These are phyloP conservation scores for Meira miltonrushii DNA, from an alignment of 1,284 basidiomycete genomes.

Conservation along the genomic window DNA sequence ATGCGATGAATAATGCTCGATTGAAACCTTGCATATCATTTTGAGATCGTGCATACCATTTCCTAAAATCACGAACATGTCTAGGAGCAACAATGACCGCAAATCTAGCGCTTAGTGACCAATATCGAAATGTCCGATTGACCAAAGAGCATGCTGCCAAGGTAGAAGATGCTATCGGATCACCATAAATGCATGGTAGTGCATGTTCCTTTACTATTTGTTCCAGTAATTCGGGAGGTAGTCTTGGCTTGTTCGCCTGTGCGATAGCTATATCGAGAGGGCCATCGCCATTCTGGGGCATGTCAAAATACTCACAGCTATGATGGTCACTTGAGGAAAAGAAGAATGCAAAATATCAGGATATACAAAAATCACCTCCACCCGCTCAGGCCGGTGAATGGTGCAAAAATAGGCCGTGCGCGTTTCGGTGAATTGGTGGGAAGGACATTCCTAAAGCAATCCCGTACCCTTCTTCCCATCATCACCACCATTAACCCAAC, in stretches of 20 bases:
- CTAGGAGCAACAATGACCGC: conserved; percentile 42
- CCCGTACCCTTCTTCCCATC: too few species aligned
- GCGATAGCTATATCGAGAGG: too few species aligned
- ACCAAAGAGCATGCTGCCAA: conserved; percentile 34
- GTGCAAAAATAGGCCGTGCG: too few species aligned
- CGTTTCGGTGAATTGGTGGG: too few species aligned
- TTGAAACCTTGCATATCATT: conserved; percentile 8
- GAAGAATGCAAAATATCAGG: too few species aligned
- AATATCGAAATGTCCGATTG: conserved; percentile 28
- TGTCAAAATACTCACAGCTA: too few species aligned
- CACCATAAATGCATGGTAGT: conserved; percentile 26
- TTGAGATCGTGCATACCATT: conserved; percentile 39
- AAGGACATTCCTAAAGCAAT: too few species aligned
- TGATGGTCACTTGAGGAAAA: too few species aligned
- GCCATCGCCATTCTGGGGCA: too few species aligned
- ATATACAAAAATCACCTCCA: too few species aligned
- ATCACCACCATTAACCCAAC: background rate
- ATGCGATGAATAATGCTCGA: background rate
- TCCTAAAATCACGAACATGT: conserved; percentile 47
- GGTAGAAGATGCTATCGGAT: conserved; percentile 24
- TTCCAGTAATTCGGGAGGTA: conserved; percentile 40
- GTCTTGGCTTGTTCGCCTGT: conserved; percentile 10
- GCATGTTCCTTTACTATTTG: conserved; percentile 25
- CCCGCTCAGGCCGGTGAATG: too few species aligned
- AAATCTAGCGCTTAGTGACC: conserved; percentile 38